Percentiles rank a stretch among this genome's conserved stretches.
Conservation (phyloP, 2,329 filamentous ascomycete species). For the Aspergillus sojae region DNA sequence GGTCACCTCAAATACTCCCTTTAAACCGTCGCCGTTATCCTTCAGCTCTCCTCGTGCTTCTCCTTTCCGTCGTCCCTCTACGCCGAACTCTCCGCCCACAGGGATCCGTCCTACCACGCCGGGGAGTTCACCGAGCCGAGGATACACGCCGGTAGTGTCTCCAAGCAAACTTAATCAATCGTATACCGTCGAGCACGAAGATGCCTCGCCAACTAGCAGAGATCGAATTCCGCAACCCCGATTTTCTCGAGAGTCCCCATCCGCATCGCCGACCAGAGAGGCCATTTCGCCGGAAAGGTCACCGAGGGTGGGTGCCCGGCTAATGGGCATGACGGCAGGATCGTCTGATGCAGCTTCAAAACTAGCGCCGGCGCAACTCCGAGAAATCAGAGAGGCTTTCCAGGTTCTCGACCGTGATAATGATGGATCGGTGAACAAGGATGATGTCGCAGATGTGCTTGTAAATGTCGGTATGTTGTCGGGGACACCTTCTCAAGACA, state of each 20-base stretch:
- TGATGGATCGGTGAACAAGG: conserved; percentile 77
- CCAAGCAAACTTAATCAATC: conserved; percentile 52
- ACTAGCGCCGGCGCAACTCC: conserved; percentile 78
- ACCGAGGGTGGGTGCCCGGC: conserved; percentile 31
- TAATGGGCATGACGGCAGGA: conserved; percentile 24
- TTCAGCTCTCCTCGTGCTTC: conserved; percentile 72
- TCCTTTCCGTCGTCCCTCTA: conserved; percentile 68
- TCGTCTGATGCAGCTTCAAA: conserved; percentile 43
- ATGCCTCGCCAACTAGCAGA: conserved; percentile 32
- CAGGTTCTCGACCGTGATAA: conserved; percentile 89
- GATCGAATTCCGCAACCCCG: conserved; percentile 38
- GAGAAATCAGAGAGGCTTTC: conserved; percentile 88
- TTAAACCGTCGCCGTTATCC: conserved; percentile 72
- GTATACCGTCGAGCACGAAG: conserved; percentile 47
- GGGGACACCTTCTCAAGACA: background rate
- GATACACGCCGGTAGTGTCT: conserved; percentile 47
- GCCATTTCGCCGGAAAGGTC: conserved; percentile 30
- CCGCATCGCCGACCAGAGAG: conserved; percentile 42
- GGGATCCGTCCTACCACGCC: conserved; percentile 52
- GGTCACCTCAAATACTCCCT: conserved; percentile 58
- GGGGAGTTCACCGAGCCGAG: conserved; percentile 48
- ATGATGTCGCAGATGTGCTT: conserved; percentile 86
- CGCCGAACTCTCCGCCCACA: conserved; percentile 63
- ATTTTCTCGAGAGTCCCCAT: conserved; percentile 40
- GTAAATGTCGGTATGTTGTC: conserved; percentile 69